Evolutionary conservation across 164 flowering plant genomes (phyloP).

Genomic region (Annona cherimola): DNA sequence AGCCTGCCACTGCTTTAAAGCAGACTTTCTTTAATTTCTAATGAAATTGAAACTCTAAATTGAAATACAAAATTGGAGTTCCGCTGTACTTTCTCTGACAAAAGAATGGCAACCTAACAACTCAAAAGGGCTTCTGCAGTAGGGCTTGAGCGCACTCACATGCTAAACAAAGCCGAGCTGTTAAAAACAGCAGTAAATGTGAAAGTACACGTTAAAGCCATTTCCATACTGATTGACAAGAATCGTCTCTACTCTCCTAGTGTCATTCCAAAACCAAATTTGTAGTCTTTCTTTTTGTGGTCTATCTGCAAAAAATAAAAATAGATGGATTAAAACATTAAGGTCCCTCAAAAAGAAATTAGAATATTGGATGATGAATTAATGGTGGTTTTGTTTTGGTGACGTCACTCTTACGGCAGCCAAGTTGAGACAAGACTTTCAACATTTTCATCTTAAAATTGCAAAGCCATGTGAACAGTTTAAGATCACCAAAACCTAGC

Average conservation of each 20-base stretch:
- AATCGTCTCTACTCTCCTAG: slow-evolving; percentile 51
- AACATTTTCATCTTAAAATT: not conserved
- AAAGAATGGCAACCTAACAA: slow-evolving; percentile 4
- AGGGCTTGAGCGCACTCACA: not conserved
- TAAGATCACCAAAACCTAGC: not conserved
- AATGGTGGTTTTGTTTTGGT: not conserved
- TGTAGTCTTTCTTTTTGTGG: slow-evolving; percentile 92
- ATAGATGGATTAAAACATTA: not conserved
- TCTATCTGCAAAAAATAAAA: slow-evolving; percentile 53
- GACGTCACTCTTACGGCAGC: no score
- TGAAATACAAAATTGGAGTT: slow-evolving; percentile 10
- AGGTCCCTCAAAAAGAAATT: not conserved
- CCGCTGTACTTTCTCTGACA: slow-evolving; percentile 4
- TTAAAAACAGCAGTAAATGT: not conserved
- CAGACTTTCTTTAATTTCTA: not conserved
- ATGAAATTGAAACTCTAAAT: slow-evolving; percentile 1
- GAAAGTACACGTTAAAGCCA: not conserved
- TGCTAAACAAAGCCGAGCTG: slow-evolving; percentile 1
- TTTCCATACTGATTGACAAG: not conserved
- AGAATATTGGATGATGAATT: not conserved
- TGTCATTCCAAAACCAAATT: slow-evolving; percentile 88
- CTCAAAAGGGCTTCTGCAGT: slow-evolving; percentile 3
- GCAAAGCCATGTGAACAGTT: not conserved
- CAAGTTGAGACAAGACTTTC: not conserved
- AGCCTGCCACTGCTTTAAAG: not conserved